phyloP scores from a whole-genome alignment of 371 early-diverging fungal species.

The Coemansia sp. region DNA sequence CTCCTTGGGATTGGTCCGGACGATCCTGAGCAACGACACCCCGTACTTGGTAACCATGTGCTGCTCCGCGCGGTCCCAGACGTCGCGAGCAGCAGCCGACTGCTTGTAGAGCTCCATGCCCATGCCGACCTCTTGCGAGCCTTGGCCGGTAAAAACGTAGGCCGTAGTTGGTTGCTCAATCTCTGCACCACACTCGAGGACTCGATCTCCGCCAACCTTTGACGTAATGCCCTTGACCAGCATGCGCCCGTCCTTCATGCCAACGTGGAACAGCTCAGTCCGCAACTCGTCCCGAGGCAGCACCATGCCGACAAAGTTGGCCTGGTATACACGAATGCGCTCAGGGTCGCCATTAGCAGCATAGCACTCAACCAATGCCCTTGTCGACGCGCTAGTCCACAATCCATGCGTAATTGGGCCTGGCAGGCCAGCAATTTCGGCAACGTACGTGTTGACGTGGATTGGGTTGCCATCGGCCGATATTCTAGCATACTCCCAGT shows the following conservation, averaged over 20 bases:
- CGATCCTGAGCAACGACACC: conserved; percentile 91
- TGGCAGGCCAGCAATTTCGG: conserved; percentile 84
- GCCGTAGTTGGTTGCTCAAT: conserved; percentile 86
- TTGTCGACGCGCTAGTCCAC: conserved; percentile 71
- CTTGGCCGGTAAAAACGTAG: conserved; percentile 96
- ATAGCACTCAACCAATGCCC: conserved; percentile 14
- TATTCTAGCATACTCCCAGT: conserved; percentile 80
- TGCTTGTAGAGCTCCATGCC: conserved; percentile 92
- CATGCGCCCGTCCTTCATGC: conserved; percentile 84
- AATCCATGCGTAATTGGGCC: conserved; percentile 97
- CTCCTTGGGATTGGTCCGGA: conserved; percentile 82
- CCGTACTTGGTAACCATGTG: conserved; percentile 87
- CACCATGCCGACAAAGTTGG: conserved; percentile 23
- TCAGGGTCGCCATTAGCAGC: conserved; percentile 21
- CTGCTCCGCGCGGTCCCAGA: conserved; percentile 92
- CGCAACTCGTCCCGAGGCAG: conserved; percentile 85
- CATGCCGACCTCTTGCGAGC: conserved; percentile 95
- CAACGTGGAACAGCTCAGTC: conserved; percentile 81
- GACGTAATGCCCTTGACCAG: conserved; percentile 86
- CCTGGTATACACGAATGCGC: conserved; percentile 41
- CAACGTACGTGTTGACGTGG: conserved; percentile 93
- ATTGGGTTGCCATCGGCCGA: conserved; percentile 94
- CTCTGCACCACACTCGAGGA: conserved; percentile 77
- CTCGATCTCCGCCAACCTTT: conserved; percentile 76
- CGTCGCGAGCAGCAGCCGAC: conserved; percentile 81